Conservation (phyloP, 805 yeast species). For the Kurtzmaniella cleridarum region DNA sequence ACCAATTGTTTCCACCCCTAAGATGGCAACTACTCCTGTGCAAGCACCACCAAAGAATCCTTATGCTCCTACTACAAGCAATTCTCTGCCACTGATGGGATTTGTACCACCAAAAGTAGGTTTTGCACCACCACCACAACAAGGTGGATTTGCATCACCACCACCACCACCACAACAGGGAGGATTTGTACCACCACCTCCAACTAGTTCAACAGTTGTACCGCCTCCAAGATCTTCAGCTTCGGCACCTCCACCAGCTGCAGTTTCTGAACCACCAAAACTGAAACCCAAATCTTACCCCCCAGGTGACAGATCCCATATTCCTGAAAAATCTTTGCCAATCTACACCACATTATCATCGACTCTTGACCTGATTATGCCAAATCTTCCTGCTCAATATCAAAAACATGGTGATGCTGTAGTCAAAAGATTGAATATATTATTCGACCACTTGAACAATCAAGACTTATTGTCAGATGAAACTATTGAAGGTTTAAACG, state of each 20-base stretch:
- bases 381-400: constrained; percentile 70
- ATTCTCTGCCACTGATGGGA: constrained; percentile 7
- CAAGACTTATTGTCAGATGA: constrained; percentile 57
- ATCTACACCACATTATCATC: constrained; percentile 52
- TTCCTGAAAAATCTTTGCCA: constrained; percentile 52
- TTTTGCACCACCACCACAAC: constrained; percentile 10
- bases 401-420: constrained; percentile 72
- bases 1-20: constrained; percentile 5
- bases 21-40: constrained; percentile 3
- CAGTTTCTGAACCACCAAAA: constrained; percentile 13
- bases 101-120: constrained; percentile 2
- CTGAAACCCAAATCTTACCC: constrained; percentile 33
- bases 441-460: constrained; percentile 75
- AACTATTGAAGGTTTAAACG: constrained; percentile 49
- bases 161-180: constrained; percentile 8
- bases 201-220: constrained; percentile 10
- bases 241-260: constrained; percentile 20
- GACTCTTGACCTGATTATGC: constrained; percentile 58
- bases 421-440: constrained; percentile 70
- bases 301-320: constrained; percentile 63
- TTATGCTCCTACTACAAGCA: constrained; percentile 16
- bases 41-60: constrained; percentile 19
- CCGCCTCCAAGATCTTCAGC: constrained; percentile 25
- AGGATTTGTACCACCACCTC: constrained; percentile 8
- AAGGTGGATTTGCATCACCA: constrained; percentile 15